Base-by-base conservation (phyloP, 139 green algal species). In the Desmodesmus armatus region DNA sequence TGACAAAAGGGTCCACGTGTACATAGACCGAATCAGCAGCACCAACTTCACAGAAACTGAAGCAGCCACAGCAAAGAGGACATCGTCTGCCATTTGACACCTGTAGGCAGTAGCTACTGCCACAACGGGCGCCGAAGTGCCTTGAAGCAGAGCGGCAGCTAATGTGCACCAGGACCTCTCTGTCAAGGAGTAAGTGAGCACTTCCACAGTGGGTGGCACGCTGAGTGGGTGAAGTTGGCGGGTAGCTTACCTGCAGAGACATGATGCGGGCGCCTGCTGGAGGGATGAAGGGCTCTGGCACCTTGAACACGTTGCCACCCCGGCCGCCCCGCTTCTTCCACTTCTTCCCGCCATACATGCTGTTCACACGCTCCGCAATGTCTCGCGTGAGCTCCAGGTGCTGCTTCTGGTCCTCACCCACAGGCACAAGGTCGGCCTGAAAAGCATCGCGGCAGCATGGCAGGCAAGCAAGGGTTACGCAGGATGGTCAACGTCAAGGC, bases 331-430 rank as follows among this genome's bases (percentile, higher is more conserved):
- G 92, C 91, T 99, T 99, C 91, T 99, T 99, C 94, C 97, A 99
- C 80, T 94, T 94, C 62, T 94, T 95, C 55, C 97, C 97, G 17
- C 97, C 97, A 84, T 94, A 99, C 78, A 94, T 74, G 37, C 85
- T 73, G 93, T 99, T 99, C 71, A 98, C 86, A 40, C 96, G 94
- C 85, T 92, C 92, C 19, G 76, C 76, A 33, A 98, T 92, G 87
- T 98, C 94, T 1, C 95, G 87, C 3, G 95, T 93, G 31, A 98
- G 89, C 94, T 98, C 95, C 69, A 98, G 82, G 90, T 99, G 97
- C 94, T 99, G 97, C 91, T 94, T 95, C 93, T 99, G 97, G 84
- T 99, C 97, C 87, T 99, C 97, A 1, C 97, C 97, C 55, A 99
- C 97, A 1, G 97, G 97, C 67, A 99, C 97, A 33, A 99, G 87